Conservation (phyloP, 2,329 filamentous ascomycete species). For the Colletotrichum sp. region DNA sequence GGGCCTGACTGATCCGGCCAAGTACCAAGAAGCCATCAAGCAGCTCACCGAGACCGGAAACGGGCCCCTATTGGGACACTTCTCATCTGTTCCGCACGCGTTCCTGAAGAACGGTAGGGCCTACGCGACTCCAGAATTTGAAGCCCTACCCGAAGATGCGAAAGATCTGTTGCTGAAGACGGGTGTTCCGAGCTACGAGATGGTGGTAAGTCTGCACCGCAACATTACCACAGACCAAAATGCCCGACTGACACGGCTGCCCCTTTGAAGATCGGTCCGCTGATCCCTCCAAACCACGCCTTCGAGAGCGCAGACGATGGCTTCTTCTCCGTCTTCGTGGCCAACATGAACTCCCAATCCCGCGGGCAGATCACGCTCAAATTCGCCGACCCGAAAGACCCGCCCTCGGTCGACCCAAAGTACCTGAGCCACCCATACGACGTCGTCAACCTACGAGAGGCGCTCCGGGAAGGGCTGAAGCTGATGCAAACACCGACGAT, state of each 20-base stretch:
- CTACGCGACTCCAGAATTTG: neutral
- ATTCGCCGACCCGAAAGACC: neutral
- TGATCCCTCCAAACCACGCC: neutral
- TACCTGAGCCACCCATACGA: slow-evolving; percentile 8
- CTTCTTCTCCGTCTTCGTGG: neutral
- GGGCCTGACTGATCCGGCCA: neutral
- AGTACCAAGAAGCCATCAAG: neutral
- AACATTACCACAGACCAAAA: rapidly evolving
- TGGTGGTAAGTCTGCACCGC: neutral
- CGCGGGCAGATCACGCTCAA: neutral
- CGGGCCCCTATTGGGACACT: neutral
- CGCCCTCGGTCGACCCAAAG: neutral
- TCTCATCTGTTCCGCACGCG: slow-evolving; percentile 6
- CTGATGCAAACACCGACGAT: neutral
- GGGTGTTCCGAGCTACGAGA: neutral
- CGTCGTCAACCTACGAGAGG: neutral
- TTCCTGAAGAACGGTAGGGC: slow-evolving; percentile 5
- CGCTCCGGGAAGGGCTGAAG: neutral
- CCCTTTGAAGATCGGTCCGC: neutral
- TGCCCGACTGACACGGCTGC: rapidly evolving
- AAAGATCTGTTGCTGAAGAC: neutral
- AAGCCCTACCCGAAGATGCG: neutral
- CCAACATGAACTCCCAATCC: slow-evolving; percentile 7
- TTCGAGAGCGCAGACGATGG: neutral
- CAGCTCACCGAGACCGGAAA: neutral